Percentiles rank a stretch among this genome's conserved stretches.
phyloP scores from a whole-genome alignment of 371 early-diverging fungal species.

The Nematocida displodere region DNA sequence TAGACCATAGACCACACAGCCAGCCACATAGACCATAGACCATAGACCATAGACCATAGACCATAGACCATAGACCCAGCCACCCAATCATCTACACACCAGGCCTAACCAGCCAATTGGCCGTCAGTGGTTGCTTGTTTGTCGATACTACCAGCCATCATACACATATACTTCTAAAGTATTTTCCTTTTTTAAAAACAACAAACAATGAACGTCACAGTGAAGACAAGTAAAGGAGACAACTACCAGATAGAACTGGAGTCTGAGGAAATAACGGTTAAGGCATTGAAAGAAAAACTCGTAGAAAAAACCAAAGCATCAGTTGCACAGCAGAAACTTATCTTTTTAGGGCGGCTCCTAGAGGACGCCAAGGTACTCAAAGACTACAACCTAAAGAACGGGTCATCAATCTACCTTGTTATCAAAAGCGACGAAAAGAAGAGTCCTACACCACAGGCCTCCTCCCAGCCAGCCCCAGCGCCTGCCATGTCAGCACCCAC shows the following conservation, averaged over 20 bases:
- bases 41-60: too few relatives aligned
- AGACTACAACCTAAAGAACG: conserved; percentile 20
- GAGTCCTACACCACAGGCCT: neutral
- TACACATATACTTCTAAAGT: neutral
- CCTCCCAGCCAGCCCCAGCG: neutral
- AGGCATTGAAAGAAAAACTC: conserved; percentile 9
- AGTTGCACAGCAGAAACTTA: conserved; percentile 3
- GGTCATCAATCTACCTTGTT: conserved; percentile 15
- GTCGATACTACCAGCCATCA: neutral
- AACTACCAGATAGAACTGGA: conserved; percentile 27
- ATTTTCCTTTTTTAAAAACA: conserved; percentile 35
- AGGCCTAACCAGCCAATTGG: neutral
- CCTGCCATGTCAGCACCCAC: neutral
- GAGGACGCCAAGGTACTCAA: conserved; percentile 27
- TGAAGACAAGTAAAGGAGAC: conserved; percentile 51
- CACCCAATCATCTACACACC: neutral
- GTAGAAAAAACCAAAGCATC: neutral
- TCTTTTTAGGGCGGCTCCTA: conserved; percentile 22
- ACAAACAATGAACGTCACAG: conserved; percentile 41
- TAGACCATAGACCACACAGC: neutral
- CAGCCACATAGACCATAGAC: too few relatives aligned
- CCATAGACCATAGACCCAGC: neutral
- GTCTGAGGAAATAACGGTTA: conserved; percentile 9
- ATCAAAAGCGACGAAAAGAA: conserved; percentile 15
- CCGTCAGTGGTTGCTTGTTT: neutral